Conservation (phyloP, 2,329 filamentous ascomycete species). For the Ploettnerulaceae sp. region DNA sequence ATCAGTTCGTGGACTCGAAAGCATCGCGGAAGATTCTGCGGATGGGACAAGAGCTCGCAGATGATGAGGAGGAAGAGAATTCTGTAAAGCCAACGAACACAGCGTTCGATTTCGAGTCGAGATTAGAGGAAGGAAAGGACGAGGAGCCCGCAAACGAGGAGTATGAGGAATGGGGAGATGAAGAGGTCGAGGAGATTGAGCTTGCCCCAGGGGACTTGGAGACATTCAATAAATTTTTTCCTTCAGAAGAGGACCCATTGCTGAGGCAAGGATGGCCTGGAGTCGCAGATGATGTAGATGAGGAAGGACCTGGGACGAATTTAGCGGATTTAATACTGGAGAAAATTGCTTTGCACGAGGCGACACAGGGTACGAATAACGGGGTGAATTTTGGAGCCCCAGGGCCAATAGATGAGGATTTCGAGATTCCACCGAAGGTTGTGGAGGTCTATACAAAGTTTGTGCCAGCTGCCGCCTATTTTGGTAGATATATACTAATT, state of each 20-base stretch:
- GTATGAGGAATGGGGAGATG: slow-evolving; percentile 63
- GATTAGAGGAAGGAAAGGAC: slow-evolving; percentile 55
- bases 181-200: slow-evolving; percentile 67
- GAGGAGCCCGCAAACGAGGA: slow-evolving; percentile 44
- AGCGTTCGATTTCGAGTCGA: slow-evolving; percentile 75
- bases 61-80: slow-evolving; percentile 64
- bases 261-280: slow-evolving; percentile 29
- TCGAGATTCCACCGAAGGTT: slow-evolving; percentile 84
- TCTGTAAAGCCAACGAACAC: slow-evolving; percentile 45
- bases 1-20: slow-evolving; percentile 79
- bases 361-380: slow-evolving; percentile 46
- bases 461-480: slow-evolving; percentile 22
- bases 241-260: slow-evolving; percentile 51
- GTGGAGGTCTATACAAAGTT: slow-evolving; percentile 91
- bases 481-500: slow-evolving; percentile 11
- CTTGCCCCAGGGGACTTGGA: slow-evolving; percentile 86
- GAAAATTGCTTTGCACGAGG: slow-evolving; percentile 90
- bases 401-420: slow-evolving; percentile 62
- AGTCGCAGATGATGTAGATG: slow-evolving; percentile 35
- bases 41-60: slow-evolving; percentile 81
- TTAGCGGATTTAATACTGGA: slow-evolving; percentile 88
- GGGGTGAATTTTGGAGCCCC: slow-evolving; percentile 31
- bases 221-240: slow-evolving; percentile 86
- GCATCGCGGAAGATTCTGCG: slow-evolving; percentile 83
- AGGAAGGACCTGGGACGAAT: slow-evolving; percentile 60